Evolutionary conservation across 352 stramenopile species (phyloP), one percentile per base, ranked within the genome.

Genomic region (Globisporangium cystogenes): DNA sequence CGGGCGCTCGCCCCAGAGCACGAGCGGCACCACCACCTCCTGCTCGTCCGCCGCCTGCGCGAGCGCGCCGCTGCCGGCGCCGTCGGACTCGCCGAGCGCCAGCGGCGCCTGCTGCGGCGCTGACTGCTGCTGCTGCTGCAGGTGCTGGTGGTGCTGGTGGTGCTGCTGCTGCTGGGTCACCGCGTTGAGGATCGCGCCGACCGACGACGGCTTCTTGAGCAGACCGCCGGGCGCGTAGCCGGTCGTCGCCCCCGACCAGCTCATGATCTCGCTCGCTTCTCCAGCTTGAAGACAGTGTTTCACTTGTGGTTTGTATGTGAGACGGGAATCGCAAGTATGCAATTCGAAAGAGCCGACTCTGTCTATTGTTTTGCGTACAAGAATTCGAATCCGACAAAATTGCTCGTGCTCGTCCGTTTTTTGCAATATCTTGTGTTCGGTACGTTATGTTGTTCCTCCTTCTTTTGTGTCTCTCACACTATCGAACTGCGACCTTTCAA

Each of bases 1-100:
- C 29, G 81, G 81, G 10, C 73, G 59, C 20, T 81, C 67, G 37
- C 71, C 72, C 78, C 79, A 92, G 33, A 92, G 67, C 60, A 90
- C 81, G 14, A 92, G 51, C 41, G 80, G 80, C 33, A 90, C 65
- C 33, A 86, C 53, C 11, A 88, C 73, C 29, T 88, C 75, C 33
- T 67, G 35, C 23, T 57, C 26, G 20, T 45, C 40, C 6, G 39
- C 4, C 10, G 39, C 39, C 18, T 8, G 6, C 23, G 14, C 27
- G 29, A 20, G 27, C 7, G 11, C 27, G 47, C 18, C 18, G 21
- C 20, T 14, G 18, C n/a, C n/a, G 12, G 4, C 40, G 36, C 18
- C 41, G 7, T 62, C 49, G 31, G n/a, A 40, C 16, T 31, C 53
- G 15, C 46, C n/a, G 24, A 7, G 16, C 2, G 40, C 10, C 7